Evolutionary conservation across 257 asterid species (phyloP).

Genomic region (Nicotiana undulata): DNA sequence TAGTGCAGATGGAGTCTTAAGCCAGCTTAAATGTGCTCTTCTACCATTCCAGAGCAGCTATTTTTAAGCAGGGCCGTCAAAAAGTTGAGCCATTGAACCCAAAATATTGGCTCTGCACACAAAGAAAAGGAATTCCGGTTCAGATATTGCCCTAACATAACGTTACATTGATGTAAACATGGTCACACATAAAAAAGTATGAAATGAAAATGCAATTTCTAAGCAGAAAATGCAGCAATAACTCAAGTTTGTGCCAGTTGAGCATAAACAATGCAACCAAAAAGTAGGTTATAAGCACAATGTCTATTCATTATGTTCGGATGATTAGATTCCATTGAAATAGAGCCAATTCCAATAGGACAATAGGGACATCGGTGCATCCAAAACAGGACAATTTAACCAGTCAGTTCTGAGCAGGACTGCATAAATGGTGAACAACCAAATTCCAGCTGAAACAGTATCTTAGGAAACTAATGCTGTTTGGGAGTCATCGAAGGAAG

Average conservation of each 20-base stretch:
- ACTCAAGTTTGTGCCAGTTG: background rate
- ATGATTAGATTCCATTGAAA: background rate
- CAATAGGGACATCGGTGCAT: background rate
- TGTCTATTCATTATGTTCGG: background rate
- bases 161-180: background rate
- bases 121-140: constrained; percentile 4
- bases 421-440: background rate
- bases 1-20: background rate
- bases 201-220: background rate
- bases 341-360: background rate
- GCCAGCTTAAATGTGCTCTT: background rate
- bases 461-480: background rate
- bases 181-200: background rate
- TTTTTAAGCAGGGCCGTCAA: constrained; percentile 7
- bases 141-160: background rate
- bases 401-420: background rate
- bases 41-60: background rate
- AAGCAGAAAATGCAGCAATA: background rate
- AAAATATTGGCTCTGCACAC: constrained; percentile 52
- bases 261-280: background rate
- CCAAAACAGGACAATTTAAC: background rate
- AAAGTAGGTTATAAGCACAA: background rate
- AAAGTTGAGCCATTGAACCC: constrained; percentile 93
- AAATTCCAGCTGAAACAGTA: background rate
- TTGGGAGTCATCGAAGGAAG: background rate